Percentiles rank a stretch among this genome's conserved stretches.
phyloP scores from a whole-genome alignment of 2,329 filamentous ascomycete species.

The Zasmidium angulare region DNA sequence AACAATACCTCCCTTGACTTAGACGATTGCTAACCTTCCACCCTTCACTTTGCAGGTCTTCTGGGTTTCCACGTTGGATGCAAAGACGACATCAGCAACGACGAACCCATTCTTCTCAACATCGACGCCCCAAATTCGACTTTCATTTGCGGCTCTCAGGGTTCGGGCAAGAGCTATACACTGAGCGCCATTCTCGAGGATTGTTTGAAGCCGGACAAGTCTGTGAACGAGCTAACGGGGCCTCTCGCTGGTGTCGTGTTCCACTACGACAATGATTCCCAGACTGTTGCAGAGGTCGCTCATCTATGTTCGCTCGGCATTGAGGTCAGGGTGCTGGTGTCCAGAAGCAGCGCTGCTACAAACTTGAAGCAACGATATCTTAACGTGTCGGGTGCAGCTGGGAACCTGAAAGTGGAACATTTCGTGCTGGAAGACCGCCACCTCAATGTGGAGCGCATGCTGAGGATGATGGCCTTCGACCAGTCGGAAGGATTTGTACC shows the following conservation, averaged over 20 bases:
- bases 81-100: slow-evolving; percentile 1
- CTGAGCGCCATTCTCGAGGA: slow-evolving; percentile 61
- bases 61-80: slow-evolving; percentile 27
- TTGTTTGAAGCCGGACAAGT: slow-evolving; percentile 49
- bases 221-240: slow-evolving; percentile 46
- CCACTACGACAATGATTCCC: slow-evolving; percentile 55
- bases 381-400: not conserved
- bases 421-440: slow-evolving; percentile 38
- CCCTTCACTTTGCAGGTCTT: too few species aligned
- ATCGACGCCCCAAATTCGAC: slow-evolving; percentile 57
- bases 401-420: not conserved
- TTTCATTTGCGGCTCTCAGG: slow-evolving; percentile 65
- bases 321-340: slow-evolving; percentile 53
- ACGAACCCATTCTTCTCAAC: slow-evolving; percentile 49
- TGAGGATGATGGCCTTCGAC: slow-evolving; percentile 56
- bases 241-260: slow-evolving; percentile 62
- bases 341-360: slow-evolving; percentile 23
- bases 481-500: slow-evolving; percentile 44
- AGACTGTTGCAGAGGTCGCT: slow-evolving; percentile 59
- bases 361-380: not conserved
- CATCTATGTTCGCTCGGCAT: slow-evolving; percentile 52
- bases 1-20: too few species aligned
- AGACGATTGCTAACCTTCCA: too few species aligned
- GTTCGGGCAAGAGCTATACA: slow-evolving; percentile 56
- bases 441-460: slow-evolving; percentile 55